A percentile compares a stretch with the other conserved stretches of the same genome.
These are phyloP conservation scores for Tripterygium wilfordii DNA, from an alignment of 177 flowering plant genomes.

Conservation along the genomic window DNA sequence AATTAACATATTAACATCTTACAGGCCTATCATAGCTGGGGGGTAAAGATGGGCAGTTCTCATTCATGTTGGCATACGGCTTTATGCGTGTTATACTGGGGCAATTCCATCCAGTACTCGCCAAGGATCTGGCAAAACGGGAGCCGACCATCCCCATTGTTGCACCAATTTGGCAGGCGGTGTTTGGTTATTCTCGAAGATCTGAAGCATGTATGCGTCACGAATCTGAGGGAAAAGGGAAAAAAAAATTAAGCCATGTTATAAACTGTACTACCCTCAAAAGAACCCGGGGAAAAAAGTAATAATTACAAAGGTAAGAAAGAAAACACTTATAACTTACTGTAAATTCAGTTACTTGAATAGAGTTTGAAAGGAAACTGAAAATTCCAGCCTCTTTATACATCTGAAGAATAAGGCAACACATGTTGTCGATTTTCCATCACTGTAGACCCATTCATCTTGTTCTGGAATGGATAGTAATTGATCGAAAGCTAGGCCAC, in stretches of 20 bases:
- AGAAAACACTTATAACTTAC: conserved; percentile 37
- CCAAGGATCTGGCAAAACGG: conserved; percentile 97
- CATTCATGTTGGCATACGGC: conserved; percentile 94
- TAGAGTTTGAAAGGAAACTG: conserved; percentile 53
- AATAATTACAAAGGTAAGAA: neutral
- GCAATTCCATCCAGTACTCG: conserved; percentile 89
- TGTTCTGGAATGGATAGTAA: conserved; percentile 88
- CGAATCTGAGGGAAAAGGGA: conserved; percentile 62
- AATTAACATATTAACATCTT: conserved; percentile 60
- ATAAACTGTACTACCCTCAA: neutral
- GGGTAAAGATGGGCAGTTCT: conserved; percentile 92
- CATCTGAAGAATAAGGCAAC: conserved; percentile 91
- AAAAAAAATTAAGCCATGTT: conserved; percentile 4
- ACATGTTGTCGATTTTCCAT: conserved; percentile 97
- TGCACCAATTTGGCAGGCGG: conserved; percentile 89
- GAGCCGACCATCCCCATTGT: conserved; percentile 35
- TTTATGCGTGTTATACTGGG: conserved; percentile 76
- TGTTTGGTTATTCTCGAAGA: conserved; percentile 79
- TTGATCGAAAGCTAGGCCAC: conserved; percentile 76
- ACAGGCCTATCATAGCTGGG: conserved; percentile 75
- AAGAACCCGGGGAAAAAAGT: neutral
- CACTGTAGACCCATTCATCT: conserved; percentile 99
- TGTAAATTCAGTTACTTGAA: conserved; percentile 96
- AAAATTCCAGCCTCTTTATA: conserved; percentile 96
- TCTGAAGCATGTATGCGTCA: conserved; percentile 89